These are phyloP conservation scores for Talaromyces albobiverticillius DNA, from an alignment of 2,329 filamentous ascomycete species.

Conservation along the genomic window DNA sequence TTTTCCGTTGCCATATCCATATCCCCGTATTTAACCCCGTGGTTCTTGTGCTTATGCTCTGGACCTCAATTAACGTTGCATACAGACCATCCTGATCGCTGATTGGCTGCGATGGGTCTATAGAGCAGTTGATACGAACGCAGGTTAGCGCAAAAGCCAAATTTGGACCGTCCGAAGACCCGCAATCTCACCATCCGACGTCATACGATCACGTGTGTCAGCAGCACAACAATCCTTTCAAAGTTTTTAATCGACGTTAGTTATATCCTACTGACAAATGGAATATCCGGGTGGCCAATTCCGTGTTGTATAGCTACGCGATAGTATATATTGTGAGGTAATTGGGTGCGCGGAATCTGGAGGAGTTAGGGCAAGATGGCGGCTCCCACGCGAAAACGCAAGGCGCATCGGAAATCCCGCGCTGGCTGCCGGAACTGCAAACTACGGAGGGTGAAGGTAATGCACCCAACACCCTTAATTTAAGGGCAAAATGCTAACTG, in stretches of 20 bases:
- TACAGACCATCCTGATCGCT: too few species aligned
- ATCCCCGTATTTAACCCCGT: too few species aligned
- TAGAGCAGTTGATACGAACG: not conserved
- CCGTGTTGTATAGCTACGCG: too few species aligned
- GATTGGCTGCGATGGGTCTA: not conserved
- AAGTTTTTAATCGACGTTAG: too few species aligned
- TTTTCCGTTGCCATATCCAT: not conserved
- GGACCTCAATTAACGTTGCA: too few species aligned
- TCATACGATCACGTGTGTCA: too few species aligned
- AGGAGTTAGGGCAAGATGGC: not conserved
- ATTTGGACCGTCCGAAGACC: not conserved
- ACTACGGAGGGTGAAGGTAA: slow-evolving; percentile 20
- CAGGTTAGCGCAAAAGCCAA: not conserved
- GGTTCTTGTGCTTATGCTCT: not conserved
- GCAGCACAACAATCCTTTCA: too few species aligned
- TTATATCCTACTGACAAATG: too few species aligned
- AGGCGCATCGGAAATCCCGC: slow-evolving; percentile 51
- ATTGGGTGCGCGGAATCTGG: not conserved
- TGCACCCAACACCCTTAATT: too few species aligned
- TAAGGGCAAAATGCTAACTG: not conserved
- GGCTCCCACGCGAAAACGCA: slow-evolving; percentile 15
- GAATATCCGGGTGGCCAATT: too few species aligned
- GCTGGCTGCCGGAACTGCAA: slow-evolving; percentile 55
- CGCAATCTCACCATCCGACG: not conserved
- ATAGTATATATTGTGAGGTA: too few species aligned